Evolutionary conservation across 495 filamentous ascomycete species (phyloP).

Genomic region (Usnea hakonensis): DNA sequence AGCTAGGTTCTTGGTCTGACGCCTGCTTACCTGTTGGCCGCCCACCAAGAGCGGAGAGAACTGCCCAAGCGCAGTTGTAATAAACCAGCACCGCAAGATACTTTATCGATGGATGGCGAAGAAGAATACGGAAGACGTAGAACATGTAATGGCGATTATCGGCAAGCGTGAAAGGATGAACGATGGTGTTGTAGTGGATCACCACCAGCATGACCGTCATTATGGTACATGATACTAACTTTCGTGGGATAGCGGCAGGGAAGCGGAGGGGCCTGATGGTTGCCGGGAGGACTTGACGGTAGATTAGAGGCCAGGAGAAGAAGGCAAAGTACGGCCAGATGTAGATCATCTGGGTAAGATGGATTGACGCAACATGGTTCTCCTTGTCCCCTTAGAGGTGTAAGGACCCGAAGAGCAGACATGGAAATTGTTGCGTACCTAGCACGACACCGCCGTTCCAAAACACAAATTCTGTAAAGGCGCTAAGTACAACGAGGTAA

Average conservation of each 20-base stretch:
- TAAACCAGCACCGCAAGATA: conserved; percentile 62
- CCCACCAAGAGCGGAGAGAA: conserved; percentile 49
- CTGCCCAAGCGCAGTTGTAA: conserved; percentile 52
- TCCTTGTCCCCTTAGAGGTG: conserved; percentile 67
- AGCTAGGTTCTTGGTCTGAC: not conserved
- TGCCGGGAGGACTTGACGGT: conserved; percentile 43
- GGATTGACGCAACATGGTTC: conserved; percentile 82
- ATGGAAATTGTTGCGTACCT: conserved; percentile 41
- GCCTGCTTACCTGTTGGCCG: conserved; percentile 21
- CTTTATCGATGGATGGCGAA: conserved; percentile 55
- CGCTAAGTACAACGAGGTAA: conserved; percentile 56
- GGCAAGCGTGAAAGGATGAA: conserved; percentile 92
- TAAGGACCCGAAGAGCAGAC: conserved; percentile 15
- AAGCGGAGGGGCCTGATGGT: conserved; percentile 33
- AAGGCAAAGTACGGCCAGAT: conserved; percentile 83
- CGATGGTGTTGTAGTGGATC: conserved; percentile 77
- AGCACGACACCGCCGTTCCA: conserved; percentile 92
- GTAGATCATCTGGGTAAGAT: conserved; percentile 90
- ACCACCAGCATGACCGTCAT: conserved; percentile 45
- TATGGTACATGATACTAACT: conserved; percentile 32
- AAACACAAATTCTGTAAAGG: conserved; percentile 66
- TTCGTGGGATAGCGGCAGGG: conserved; percentile 32
- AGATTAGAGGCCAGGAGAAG: conserved; percentile 75
- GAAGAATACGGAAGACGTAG: conserved; percentile 84
- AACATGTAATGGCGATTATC: conserved; percentile 97